phyloP scores from a whole-genome alignment of 768 basidiomycete species.

The Tulasnella sp. region DNA sequence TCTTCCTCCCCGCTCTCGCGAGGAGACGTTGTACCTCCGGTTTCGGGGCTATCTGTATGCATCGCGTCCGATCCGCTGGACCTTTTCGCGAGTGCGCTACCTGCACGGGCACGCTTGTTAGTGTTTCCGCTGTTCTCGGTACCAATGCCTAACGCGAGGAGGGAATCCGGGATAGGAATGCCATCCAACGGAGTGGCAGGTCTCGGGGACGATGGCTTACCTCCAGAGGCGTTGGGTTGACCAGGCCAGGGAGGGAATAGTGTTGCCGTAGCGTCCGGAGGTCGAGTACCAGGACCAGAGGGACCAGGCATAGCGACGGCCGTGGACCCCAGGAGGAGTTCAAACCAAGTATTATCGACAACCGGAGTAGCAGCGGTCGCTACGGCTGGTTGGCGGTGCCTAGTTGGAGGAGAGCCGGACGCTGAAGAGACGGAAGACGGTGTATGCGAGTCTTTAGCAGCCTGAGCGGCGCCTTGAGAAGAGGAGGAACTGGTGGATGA shows the following conservation, averaged over 20 bases:
- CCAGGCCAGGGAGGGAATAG: background rate
- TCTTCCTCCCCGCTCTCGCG: no score
- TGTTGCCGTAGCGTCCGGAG: background rate
- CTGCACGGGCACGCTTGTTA: no score
- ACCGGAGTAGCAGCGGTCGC: background rate
- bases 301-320: background rate
- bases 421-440: background rate
- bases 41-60: no score
- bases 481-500: background rate
- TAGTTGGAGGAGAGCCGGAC: background rate
- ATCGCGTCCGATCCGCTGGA: no score
- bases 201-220: background rate
- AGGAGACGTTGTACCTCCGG: no score
- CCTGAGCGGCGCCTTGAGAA: background rate
- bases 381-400: background rate
- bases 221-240: background rate
- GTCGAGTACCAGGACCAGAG: background rate
- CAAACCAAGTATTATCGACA: background rate
- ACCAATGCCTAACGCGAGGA: background rate
- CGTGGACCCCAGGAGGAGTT: background rate
- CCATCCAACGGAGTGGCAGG: constrained; percentile 4
- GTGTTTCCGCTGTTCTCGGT: no score
- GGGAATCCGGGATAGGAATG: background rate
- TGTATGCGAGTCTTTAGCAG: background rate
- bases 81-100: no score